Conservation (phyloP, 2,329 filamentous ascomycete species). For the Fusarium protoensiforme region DNA sequence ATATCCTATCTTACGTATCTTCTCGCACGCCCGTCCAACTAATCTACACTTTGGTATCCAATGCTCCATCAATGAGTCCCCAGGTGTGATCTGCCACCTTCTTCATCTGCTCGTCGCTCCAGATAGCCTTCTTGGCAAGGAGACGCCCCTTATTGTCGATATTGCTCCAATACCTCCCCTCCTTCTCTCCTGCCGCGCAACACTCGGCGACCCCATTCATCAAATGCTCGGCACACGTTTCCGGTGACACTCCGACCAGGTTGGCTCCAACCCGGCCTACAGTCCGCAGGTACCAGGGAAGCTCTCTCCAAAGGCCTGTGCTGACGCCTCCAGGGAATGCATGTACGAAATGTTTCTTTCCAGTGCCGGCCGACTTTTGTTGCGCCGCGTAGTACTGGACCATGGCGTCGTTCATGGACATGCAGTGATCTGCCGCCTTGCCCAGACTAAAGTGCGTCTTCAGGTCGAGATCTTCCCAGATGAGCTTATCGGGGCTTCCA, state of each 20-base stretch:
- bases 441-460: constrained; percentile 47
- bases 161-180: constrained; percentile 41
- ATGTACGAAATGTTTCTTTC: constrained; percentile 51
- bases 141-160: constrained; percentile 45
- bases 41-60: background rate
- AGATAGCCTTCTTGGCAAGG: constrained; percentile 42
- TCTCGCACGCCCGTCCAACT: rapidly evolving
- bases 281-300: constrained; percentile 47
- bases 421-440: constrained; percentile 50
- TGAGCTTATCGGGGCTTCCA: constrained; percentile 48
- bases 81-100: constrained; percentile 48
- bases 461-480: constrained; percentile 55
- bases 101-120: constrained; percentile 42
- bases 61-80: constrained; percentile 41
- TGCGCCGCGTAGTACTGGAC: constrained; percentile 47
- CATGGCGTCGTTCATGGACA: constrained; percentile 53
- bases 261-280: constrained; percentile 6
- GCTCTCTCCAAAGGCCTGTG: constrained; percentile 41
- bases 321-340: constrained; percentile 53
- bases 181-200: constrained; percentile 15
- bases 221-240: constrained; percentile 44
- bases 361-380: constrained; percentile 15
- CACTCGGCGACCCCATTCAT: constrained; percentile 35
- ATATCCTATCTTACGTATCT: background rate
- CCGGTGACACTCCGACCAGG: constrained; percentile 40